These are phyloP conservation scores for Cyclotella atomus DNA, from an alignment of 108 stramenopile genomes.

Conservation along the genomic window DNA sequence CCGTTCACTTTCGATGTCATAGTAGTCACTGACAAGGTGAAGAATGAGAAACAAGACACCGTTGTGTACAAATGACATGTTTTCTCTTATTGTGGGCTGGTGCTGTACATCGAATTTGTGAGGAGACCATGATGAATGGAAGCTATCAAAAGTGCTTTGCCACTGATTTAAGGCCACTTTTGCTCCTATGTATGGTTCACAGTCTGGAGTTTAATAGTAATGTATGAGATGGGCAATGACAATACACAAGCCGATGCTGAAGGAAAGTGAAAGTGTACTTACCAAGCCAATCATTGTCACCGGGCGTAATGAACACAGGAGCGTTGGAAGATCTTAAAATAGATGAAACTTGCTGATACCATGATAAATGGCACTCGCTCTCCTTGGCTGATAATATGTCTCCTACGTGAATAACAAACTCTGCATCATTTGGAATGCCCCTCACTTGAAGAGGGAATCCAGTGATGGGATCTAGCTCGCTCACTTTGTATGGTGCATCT, in stretches of 20 bases:
- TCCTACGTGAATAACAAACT: slow-evolving; percentile 24
- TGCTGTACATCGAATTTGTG: slow-evolving; percentile 9
- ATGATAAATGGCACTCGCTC: slow-evolving; percentile 3
- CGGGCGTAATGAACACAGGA: slow-evolving; percentile 23
- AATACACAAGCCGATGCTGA: too few species aligned
- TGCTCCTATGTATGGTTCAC: slow-evolving; percentile 18
- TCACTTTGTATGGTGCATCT: slow-evolving; percentile 19
- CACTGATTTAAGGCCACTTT: slow-evolving; percentile 3
- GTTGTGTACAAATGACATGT: slow-evolving; percentile 12
- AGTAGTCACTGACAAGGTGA: slow-evolving; percentile 16
- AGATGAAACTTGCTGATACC: slow-evolving; percentile 9
- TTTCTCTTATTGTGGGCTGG: slow-evolving; percentile 10
- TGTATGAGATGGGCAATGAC: neutral
- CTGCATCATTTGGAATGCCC: slow-evolving; percentile 16
- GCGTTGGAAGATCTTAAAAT: slow-evolving; percentile 9
- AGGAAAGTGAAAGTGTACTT: neutral
- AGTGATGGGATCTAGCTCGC: slow-evolving; percentile 1
- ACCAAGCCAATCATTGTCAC: slow-evolving; percentile 23
- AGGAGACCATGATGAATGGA: slow-evolving; percentile 3
- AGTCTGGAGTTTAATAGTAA: slow-evolving; percentile 8
- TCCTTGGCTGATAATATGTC: slow-evolving; percentile 8
- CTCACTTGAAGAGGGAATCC: slow-evolving; percentile 8
- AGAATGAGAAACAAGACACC: slow-evolving; percentile 6
- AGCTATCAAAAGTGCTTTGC: slow-evolving; percentile 9
- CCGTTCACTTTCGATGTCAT: slow-evolving; percentile 16